These are phyloP conservation scores for Lipomyces starkeyi DNA, from an alignment of 805 yeast species.

Conservation along the genomic window DNA sequence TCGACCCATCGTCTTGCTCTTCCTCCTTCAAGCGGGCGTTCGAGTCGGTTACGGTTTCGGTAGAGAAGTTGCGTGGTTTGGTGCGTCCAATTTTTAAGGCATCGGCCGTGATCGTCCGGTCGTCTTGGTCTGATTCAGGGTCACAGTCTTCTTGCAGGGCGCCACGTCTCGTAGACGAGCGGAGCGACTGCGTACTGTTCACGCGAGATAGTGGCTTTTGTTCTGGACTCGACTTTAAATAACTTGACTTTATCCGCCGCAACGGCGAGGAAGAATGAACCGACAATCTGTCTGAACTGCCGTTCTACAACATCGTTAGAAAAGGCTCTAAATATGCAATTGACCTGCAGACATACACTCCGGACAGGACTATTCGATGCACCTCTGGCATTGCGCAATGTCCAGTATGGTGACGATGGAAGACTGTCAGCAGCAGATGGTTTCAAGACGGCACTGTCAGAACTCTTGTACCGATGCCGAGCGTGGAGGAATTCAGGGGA, in stretches of 20 bases:
- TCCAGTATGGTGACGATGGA: constrained; percentile 1
- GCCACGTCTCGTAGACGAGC: background rate
- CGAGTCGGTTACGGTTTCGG: constrained; percentile 12
- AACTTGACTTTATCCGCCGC: background rate
- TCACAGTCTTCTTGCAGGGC: background rate
- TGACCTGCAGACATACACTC: background rate
- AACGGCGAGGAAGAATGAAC: background rate
- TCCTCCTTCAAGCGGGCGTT: background rate
- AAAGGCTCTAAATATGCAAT: background rate
- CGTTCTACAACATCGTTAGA: background rate
- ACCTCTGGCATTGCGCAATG: background rate
- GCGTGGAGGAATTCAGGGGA: background rate
- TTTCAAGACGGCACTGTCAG: background rate
- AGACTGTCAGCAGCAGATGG: background rate
- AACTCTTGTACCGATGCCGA: background rate
- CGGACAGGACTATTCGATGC: background rate
- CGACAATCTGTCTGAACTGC: background rate
- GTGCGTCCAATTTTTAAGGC: background rate
- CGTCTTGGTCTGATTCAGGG: constrained; percentile 3
- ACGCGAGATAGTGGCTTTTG: background rate
- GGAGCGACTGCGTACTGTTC: background rate
- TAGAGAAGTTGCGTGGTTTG: constrained; percentile 12
- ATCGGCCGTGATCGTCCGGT: background rate
- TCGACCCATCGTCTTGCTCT: background rate
- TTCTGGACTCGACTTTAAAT: background rate